Conservation (phyloP, 2,329 filamentous ascomycete species). For the Neurospora sp. region DNA sequence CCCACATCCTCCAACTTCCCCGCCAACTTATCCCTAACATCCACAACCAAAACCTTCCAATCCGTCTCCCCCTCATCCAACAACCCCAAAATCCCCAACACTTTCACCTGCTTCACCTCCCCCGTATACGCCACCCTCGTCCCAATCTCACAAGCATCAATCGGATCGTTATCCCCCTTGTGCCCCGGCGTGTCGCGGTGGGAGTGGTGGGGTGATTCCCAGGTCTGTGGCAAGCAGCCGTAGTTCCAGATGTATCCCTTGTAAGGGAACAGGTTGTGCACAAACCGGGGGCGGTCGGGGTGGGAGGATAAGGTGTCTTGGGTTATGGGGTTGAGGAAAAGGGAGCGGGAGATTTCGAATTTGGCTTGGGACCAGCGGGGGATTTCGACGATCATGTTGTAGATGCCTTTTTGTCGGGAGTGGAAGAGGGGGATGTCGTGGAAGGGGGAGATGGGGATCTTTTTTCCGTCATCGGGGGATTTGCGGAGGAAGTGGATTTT, state of each 20-base stretch:
- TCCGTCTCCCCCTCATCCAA: slow-evolving; percentile 98
- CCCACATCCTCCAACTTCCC: slow-evolving; percentile 93
- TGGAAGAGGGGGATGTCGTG: not conserved
- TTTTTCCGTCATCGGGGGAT: not conserved
- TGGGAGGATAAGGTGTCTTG: slow-evolving; percentile 93
- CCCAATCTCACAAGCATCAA: slow-evolving; percentile 98
- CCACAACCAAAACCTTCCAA: slow-evolving; percentile 99
- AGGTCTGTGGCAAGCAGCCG: slow-evolving; percentile 97
- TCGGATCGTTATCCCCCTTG: slow-evolving; percentile 88
- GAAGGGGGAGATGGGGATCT: not conserved
- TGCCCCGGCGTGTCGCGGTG: too few species aligned
- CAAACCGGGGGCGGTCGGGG: slow-evolving; percentile 71
- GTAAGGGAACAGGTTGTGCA: slow-evolving; percentile 99
- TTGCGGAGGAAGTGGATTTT: not conserved
- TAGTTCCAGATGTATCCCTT: slow-evolving; percentile 99
- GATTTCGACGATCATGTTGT: slow-evolving; percentile 99
- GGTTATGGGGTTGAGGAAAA: slow-evolving; percentile 83
- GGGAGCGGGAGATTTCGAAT: slow-evolving; percentile 64
- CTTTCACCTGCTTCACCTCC: slow-evolving; percentile 98
- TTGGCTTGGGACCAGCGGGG: slow-evolving; percentile 99
- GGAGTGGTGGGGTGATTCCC: slow-evolving; percentile 52
- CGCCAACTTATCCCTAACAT: slow-evolving; percentile 90
- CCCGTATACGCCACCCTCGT: slow-evolving; percentile 89
- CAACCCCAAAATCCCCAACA: slow-evolving; percentile 95
- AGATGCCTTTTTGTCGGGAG: slow-evolving; percentile 53